These are phyloP conservation scores for Starmerella floricola DNA, from an alignment of 805 yeast genomes.

Conservation along the genomic window DNA sequence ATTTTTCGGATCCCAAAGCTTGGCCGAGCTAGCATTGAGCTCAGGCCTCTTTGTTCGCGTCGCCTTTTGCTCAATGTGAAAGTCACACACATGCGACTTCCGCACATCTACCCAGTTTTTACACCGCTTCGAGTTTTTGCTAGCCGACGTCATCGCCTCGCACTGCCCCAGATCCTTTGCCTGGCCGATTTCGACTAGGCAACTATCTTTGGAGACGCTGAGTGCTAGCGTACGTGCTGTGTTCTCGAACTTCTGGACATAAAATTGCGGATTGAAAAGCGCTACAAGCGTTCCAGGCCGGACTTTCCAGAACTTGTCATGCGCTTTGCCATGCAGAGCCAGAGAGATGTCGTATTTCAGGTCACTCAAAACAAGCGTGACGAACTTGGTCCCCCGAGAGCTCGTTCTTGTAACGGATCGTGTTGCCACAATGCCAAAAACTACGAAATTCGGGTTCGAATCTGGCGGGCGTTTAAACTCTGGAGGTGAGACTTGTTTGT, in stretches of 20 bases:
- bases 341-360: slow-evolving; percentile 49
- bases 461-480: slow-evolving; percentile 48
- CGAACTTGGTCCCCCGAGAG: slow-evolving; percentile 37
- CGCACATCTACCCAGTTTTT: slow-evolving; percentile 45
- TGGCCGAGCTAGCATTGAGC: slow-evolving; percentile 46
- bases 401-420: slow-evolving; percentile 43
- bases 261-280: slow-evolving; percentile 60
- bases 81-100: slow-evolving; percentile 50
- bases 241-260: slow-evolving; percentile 16
- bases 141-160: slow-evolving; percentile 34
- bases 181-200: slow-evolving; percentile 62
- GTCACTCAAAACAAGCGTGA: slow-evolving; percentile 55
- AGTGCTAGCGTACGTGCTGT: slow-evolving; percentile 34
- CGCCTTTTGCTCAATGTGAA: slow-evolving; percentile 47
- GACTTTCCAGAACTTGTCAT: slow-evolving; percentile 59
- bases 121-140: slow-evolving; percentile 36
- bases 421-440: slow-evolving; percentile 51
- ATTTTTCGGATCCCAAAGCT: slow-evolving; percentile 42
- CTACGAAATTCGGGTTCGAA: slow-evolving; percentile 59
- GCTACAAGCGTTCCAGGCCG: slow-evolving; percentile 64
- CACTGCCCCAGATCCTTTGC: slow-evolving; percentile 61
- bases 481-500: slow-evolving; percentile 49
- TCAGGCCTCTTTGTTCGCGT: slow-evolving; percentile 61
- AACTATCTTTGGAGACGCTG: slow-evolving; percentile 39
- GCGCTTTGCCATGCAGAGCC: slow-evolving; percentile 54